Conservation (phyloP, 2,329 filamentous ascomycete genomes). For the Paecilomyces variotii region DNA sequence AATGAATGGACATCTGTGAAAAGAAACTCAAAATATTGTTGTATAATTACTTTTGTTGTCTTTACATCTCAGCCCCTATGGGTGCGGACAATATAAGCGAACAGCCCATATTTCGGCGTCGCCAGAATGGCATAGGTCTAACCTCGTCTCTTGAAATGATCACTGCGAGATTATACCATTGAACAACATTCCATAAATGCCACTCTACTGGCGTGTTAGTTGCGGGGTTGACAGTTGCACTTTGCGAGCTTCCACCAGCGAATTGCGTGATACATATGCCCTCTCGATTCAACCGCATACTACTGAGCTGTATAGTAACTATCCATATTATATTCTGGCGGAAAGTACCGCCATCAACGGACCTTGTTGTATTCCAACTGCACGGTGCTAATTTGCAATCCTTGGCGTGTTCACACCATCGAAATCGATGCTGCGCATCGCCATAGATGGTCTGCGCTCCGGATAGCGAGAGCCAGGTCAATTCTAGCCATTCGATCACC, state of each 20-base stretch:
- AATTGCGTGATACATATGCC: background rate
- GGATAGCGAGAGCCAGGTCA: background rate
- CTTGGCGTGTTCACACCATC: background rate
- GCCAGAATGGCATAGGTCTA: background rate
- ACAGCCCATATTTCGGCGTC: background rate
- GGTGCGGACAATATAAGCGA: background rate
- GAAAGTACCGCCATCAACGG: background rate
- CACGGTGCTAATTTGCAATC: background rate
- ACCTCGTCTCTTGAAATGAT: background rate
- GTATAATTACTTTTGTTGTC: too few relatives aligned
- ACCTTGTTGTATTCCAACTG: background rate
- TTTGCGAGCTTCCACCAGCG: background rate
- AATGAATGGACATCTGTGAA: too few relatives aligned
- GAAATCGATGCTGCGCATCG: background rate
- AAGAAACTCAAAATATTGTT: too few relatives aligned
- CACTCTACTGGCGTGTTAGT: background rate
- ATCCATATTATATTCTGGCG: background rate
- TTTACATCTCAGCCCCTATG: too few relatives aligned
- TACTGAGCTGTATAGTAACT: too few relatives aligned
- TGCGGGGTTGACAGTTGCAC: background rate
- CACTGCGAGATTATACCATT: background rate
- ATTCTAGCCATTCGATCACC: background rate
- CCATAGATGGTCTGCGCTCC: background rate
- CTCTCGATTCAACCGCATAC: background rate
- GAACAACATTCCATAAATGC: background rate